These are phyloP conservation scores for Plasmodium inui DNA, from an alignment of 169 alveolate genomes.

Conservation along the genomic window DNA sequence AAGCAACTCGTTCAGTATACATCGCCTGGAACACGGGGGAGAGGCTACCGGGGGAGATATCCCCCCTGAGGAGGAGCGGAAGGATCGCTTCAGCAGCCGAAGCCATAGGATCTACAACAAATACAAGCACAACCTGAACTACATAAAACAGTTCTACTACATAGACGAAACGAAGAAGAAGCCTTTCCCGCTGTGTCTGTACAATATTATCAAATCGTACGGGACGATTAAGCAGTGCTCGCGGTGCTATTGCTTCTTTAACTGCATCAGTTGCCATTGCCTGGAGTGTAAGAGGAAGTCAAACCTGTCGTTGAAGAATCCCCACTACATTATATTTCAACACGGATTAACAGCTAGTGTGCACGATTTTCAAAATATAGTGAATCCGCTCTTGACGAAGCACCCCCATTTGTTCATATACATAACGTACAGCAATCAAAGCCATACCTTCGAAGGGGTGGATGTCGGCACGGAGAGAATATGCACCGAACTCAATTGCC, in stretches of 20 bases:
- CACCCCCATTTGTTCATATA: constrained; percentile 81
- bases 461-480: constrained; percentile 79
- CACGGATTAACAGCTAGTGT: constrained; percentile 86
- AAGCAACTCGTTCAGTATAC: background rate
- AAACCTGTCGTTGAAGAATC: constrained; percentile 60
- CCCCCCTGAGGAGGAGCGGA: background rate
- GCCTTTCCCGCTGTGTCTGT: constrained; percentile 61
- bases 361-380: constrained; percentile 75
- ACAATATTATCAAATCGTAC: constrained; percentile 70
- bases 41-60: background rate
- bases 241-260: constrained; percentile 81
- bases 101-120: constrained; percentile 35
- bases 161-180: constrained; percentile 55
- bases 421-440: constrained; percentile 80
- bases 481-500: constrained; percentile 75
- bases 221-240: constrained; percentile 76
- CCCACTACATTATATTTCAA: constrained; percentile 82
- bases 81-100: background rate
- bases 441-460: constrained; percentile 83
- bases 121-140: constrained; percentile 49
- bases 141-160: constrained; percentile 49
- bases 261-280: constrained; percentile 79
- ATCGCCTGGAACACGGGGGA: background rate
- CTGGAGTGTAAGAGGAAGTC: constrained; percentile 71
- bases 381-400: constrained; percentile 65